These are phyloP conservation scores for Byssochlamys sp. DNA, from an alignment of 2,329 filamentous ascomycete species.

Conservation along the genomic window DNA sequence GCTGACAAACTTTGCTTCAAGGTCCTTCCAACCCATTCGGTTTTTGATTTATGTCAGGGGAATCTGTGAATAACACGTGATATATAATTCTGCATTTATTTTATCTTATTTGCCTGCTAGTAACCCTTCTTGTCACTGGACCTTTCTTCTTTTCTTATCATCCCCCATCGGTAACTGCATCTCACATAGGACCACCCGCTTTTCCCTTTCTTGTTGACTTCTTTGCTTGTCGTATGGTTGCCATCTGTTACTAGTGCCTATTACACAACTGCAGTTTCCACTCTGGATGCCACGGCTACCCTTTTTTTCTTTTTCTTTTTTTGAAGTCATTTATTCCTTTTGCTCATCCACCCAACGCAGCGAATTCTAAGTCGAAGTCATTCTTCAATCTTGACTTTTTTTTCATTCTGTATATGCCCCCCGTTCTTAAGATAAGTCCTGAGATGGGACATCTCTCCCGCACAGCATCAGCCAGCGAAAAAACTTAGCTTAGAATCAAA, in stretches of 20 bases:
- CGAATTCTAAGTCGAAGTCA: not conserved
- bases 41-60: conserved; percentile 40
- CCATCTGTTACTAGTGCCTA: not conserved
- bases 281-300: not conserved
- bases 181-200: not conserved
- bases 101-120: conserved; percentile 12
- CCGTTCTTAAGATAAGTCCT: not conserved
- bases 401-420: not conserved
- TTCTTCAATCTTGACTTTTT: not conserved
- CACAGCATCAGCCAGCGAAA: not conserved
- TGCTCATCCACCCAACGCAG: not conserved
- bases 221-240: not conserved
- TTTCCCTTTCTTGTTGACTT: not conserved
- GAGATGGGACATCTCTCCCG: not conserved
- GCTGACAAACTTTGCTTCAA: conserved; percentile 20
- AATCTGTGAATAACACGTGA: conserved; percentile 7
- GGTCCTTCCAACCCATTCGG: conserved; percentile 63
- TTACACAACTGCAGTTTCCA: not conserved
- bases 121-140: conserved; percentile 14
- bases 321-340: not conserved
- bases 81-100: conserved; percentile 17
- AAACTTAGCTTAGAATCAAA: not conserved
- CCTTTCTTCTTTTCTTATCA: conserved; percentile 4
- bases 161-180: conserved; percentile 7
- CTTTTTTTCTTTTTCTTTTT: not conserved